Evolutionary conservation across 495 filamentous ascomycete genomes (phyloP), one percentile per base, ranked within the genome.

Genomic region (Aspergillus diversus): DNA sequence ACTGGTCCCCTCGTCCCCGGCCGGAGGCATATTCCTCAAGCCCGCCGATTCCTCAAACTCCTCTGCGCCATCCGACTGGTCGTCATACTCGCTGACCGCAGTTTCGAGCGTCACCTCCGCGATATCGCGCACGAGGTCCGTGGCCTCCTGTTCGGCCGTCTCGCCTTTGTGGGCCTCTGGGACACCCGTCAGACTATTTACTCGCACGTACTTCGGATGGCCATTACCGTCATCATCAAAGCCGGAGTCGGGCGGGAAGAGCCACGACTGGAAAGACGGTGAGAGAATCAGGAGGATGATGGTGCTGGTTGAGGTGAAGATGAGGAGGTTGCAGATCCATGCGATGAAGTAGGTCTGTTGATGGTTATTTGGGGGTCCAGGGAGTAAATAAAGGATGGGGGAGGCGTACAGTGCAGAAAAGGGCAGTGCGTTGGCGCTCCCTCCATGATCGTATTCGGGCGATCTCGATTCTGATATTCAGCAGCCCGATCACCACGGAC

Each of bases 1-100:
- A 69, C 93, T 95, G 0, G 92, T 93, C 76, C 92, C 96, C 66
- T 96, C 91, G 49, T 92, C 85, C 0, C 87, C 91, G 6, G 86
- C 83, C 47, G 81, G 81, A 1, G 91, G 88, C 67, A 50, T 5
- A 4, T 88, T 90, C 66, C 92, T 85, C 0, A 90, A 78, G 12
- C 65, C 61, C 15, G 89, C 90, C 0, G 86, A 83, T 42, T 80
- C 84, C 9, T 77, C 16, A 31, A 17, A 17, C 9, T 52, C 48
- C 34, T 12, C 55, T 43, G 16, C 33, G n/a, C 15, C 7, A n/a
- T 33, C 56, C 6, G 56, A 13, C 13, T 48, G 39, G 27, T 47
- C 39, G 5, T 59, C 56, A 15, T 48, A 59, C 33, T 59, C 56
- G 21, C 56, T 59, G 5, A 16, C 32, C 6, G 56, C 56, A 5